Base-by-base conservation (phyloP, 768 basidiomycete genomes). In the Psilocybe cubensis region DNA sequence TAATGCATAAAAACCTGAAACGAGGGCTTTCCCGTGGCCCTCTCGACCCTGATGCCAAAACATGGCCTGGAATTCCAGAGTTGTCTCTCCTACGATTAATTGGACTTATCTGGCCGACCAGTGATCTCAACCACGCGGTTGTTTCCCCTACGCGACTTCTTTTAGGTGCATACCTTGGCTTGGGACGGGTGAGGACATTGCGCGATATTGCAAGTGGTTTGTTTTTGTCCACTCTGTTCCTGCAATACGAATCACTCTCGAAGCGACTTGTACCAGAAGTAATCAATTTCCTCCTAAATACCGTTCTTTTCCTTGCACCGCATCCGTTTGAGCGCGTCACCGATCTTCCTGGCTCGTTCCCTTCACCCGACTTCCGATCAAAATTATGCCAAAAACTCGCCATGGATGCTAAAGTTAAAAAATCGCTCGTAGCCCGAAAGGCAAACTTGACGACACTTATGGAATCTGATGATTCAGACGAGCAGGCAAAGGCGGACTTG, bases 1-100 rank as follows among this genome's bases (percentile, higher is more conserved):
- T 97, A 4, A 97, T 98, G 94, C 88, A 98, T 71, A 95, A 94
- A 77, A 97, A 98, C 69, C 83, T 98, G 52, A 85, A 84, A 49
- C 87, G 87, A 8, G 96, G 95, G 7, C 76, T 99, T 17, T 82
- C 88, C 2, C 79, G 79, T 6, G 93, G 92, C 1, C 76, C 91
- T 0, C 74, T 83, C 12, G 74, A 81, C 23, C 70, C 70, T 0
- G 77, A 83, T 8, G 79, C 92, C 3, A 91, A 84, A 74, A 98
- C 94, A 0, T 98, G 93, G 88, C 96, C 97, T 5, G 89, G 90
- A 25, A 70, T 87, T 3, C 74, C 93, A 4, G 97, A 99, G 70
- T 79, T 99, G 18, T 77, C 83, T 0, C 77, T 99, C 2, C 76
- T 98, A 27, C 86, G 95, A 21, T 70, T 95, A 35, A 82, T 93